Evolutionary conservation across 1,139 yeast genomes (phyloP).

Genomic region (Spathaspora sp.): DNA sequence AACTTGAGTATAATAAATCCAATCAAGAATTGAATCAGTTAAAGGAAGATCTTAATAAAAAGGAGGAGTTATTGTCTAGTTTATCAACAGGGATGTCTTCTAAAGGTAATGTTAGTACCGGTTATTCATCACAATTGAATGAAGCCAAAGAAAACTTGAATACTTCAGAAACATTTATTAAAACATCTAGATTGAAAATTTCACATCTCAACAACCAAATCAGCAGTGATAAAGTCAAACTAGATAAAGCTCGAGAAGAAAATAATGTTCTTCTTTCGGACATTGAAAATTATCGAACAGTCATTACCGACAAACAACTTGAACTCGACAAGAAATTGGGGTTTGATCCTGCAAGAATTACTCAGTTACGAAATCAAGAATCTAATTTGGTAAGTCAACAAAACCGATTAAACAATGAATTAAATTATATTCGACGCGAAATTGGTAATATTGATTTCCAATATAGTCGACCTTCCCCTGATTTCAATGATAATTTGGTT

Average conservation of each 20-base stretch:
- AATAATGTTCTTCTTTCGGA: constrained; percentile 42
- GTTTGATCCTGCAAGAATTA: constrained; percentile 51
- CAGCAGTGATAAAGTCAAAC: constrained; percentile 49
- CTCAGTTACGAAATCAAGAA: constrained; percentile 48
- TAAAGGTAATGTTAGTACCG: constrained; percentile 73
- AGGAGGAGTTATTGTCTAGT: constrained; percentile 80
- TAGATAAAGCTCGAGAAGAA: constrained; percentile 56
- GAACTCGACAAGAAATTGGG: constrained; percentile 54
- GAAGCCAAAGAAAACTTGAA: constrained; percentile 61
- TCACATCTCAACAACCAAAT: constrained; percentile 57
- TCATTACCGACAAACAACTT: constrained; percentile 39
- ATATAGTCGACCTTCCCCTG: constrained; percentile 62
- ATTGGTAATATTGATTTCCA: constrained; percentile 73
- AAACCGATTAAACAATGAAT: constrained; percentile 43
- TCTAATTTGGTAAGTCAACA: constrained; percentile 25
- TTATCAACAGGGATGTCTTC: constrained; percentile 90
- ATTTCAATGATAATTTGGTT: constrained; percentile 63
- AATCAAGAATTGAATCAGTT: constrained; percentile 43
- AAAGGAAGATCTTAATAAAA: constrained; percentile 53
- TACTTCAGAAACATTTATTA: constrained; percentile 54
- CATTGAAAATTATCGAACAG: constrained; percentile 42
- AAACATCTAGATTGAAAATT: constrained; percentile 61
- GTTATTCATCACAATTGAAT: constrained; percentile 73
- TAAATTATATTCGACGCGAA: constrained; percentile 59
- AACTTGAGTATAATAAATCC: constrained; percentile 40